These are phyloP conservation scores for Davidsoniella eucalypti DNA, from an alignment of 2,329 filamentous ascomycete genomes.

Conservation along the genomic window DNA sequence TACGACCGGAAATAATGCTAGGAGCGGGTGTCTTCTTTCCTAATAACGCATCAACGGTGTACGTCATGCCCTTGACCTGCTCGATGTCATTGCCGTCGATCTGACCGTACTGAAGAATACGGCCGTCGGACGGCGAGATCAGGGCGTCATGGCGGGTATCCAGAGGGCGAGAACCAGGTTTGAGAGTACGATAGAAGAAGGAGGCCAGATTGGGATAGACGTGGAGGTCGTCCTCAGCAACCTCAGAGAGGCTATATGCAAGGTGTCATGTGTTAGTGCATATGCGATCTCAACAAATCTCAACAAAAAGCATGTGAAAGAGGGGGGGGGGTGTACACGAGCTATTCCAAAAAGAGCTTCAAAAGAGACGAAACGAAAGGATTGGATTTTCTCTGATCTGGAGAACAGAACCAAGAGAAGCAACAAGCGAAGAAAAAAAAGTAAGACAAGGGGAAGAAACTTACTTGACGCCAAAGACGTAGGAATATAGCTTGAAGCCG, in stretches of 20 bases:
- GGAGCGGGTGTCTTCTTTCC: slow-evolving; percentile 46
- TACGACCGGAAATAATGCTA: slow-evolving; percentile 29
- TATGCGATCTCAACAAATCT: slow-evolving; percentile 6
- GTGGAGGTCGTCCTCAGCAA: slow-evolving; percentile 75
- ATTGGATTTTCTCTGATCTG: not conserved
- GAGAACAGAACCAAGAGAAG: not conserved
- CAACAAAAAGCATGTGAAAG: slow-evolving; percentile 8
- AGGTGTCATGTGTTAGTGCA: not conserved
- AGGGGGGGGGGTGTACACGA: not conserved
- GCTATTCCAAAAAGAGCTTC: no score
- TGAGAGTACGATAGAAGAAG: slow-evolving; percentile 93
- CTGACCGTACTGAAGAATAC: slow-evolving; percentile 76
- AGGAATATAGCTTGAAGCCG: slow-evolving; percentile 83
- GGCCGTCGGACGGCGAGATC: slow-evolving; percentile 78
- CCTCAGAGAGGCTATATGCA: slow-evolving; percentile 53
- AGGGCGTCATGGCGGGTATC: slow-evolving; percentile 67
- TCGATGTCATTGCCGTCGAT: slow-evolving; percentile 92
- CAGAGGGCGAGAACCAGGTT: slow-evolving; percentile 71
- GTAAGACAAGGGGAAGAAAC: slow-evolving; percentile 13
- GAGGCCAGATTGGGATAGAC: slow-evolving; percentile 82
- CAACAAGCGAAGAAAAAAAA: slow-evolving; percentile 1
- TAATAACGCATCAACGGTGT: slow-evolving; percentile 82
- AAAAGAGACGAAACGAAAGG: not conserved
- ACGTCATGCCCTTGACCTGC: slow-evolving; percentile 97
- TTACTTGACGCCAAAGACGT: slow-evolving; percentile 72